Evolutionary conservation across 1,284 basidiomycete genomes (phyloP).

Genomic region (Sphaerobolus stellatus): DNA sequence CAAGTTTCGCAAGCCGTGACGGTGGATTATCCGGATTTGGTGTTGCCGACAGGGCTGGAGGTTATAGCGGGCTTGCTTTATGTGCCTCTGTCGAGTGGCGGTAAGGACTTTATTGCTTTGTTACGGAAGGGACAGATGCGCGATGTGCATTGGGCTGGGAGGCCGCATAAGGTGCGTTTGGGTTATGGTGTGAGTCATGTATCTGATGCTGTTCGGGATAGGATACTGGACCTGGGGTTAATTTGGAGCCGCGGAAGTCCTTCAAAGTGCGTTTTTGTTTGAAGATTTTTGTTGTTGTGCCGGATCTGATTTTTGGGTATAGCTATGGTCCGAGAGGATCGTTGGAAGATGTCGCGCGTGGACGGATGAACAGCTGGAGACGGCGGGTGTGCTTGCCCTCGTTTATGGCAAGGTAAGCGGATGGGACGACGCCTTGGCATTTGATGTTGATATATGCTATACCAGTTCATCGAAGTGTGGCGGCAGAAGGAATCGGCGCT

Average conservation of each 20-base stretch:
- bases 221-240: constrained; percentile 33
- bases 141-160: constrained; percentile 79
- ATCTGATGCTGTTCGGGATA: neutral
- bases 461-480: constrained; percentile 85
- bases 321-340: constrained; percentile 77
- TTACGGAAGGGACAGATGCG: constrained; percentile 75
- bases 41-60: constrained; percentile 66
- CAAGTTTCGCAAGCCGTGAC: constrained; percentile 72
- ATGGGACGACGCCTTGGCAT: neutral
- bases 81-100: constrained; percentile 71
- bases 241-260: constrained; percentile 73
- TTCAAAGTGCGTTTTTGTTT: constrained; percentile 52
- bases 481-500: constrained; percentile 80
- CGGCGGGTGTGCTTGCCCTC: constrained; percentile 80
- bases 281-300: neutral
- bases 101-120: constrained; percentile 81
- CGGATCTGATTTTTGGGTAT: neutral
- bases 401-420: constrained; percentile 70
- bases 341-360: constrained; percentile 72
- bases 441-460: neutral
- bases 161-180: constrained; percentile 57
- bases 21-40: constrained; percentile 75
- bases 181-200: constrained; percentile 1
- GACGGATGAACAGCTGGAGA: constrained; percentile 88
- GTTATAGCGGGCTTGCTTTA: constrained; percentile 78